Percentiles rank a stretch among this genome's conserved stretches.
These are phyloP conservation scores for Solanum medicagineum DNA, from an alignment of 257 asterid genomes.

Conservation along the genomic window DNA sequence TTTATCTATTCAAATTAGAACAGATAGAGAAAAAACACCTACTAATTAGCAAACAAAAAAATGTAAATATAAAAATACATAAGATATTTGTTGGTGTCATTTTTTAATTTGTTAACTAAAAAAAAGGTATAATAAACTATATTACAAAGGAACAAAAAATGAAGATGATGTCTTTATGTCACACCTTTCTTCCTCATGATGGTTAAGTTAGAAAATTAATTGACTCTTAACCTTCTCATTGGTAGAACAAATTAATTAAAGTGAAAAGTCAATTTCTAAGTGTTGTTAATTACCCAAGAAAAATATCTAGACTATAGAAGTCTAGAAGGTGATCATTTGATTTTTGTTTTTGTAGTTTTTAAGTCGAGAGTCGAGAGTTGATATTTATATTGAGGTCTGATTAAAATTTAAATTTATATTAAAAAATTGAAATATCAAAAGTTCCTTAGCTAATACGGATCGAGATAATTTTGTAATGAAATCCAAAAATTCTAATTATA, in stretches of 20 bases:
- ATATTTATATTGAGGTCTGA: background rate
- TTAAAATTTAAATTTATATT: background rate
- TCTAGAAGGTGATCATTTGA: background rate
- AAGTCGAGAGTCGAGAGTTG: too few species aligned
- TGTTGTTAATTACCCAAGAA: background rate
- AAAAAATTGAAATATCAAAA: background rate
- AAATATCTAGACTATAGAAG: background rate
- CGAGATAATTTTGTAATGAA: too few species aligned
- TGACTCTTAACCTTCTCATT: background rate
- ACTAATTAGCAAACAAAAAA: too few species aligned
- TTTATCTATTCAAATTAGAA: too few species aligned
- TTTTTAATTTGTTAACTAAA: background rate
- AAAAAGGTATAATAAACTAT: background rate
- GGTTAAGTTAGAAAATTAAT: background rate
- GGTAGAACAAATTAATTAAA: background rate
- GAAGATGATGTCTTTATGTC: background rate
- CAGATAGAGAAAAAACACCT: too few species aligned
- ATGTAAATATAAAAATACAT: background rate
- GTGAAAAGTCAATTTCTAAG: background rate
- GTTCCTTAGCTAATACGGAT: background rate
- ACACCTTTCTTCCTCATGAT: background rate
- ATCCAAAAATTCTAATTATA: too few species aligned
- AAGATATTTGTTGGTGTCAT: background rate
- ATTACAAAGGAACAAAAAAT: background rate
- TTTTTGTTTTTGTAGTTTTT: too few species aligned